phyloP scores from a whole-genome alignment of 805 yeast species.

The Candida hungchunana region DNA sequence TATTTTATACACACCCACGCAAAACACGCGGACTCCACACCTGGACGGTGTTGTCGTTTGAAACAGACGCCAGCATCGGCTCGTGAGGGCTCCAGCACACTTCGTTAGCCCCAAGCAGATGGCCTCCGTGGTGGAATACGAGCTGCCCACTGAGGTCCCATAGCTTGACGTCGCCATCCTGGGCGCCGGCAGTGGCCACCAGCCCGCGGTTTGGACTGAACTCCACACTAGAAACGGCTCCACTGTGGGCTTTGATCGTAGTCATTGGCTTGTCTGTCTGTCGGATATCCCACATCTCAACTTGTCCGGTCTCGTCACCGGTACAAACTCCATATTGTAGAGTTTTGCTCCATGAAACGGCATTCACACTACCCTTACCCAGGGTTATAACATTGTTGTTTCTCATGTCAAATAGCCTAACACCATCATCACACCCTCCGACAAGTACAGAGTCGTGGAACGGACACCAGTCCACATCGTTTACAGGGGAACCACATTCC shows the following conservation, averaged over 20 bases:
- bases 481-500: constrained; percentile 48
- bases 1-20: too few species aligned
- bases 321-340: constrained; percentile 58
- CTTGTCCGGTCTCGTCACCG: constrained; percentile 56
- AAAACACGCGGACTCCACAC: constrained; percentile 86
- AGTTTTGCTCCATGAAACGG: constrained; percentile 55
- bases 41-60: constrained; percentile 85
- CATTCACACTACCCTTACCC: constrained; percentile 41
- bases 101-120: constrained; percentile 82
- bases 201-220: constrained; percentile 68
- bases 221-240: constrained; percentile 56
- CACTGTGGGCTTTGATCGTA: constrained; percentile 39
- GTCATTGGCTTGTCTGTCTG: constrained; percentile 29
- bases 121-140: constrained; percentile 78
- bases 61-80: constrained; percentile 66
- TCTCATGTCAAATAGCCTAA: constrained; percentile 55
- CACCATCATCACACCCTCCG: constrained; percentile 63
- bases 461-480: constrained; percentile 69
- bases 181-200: constrained; percentile 62
- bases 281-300: constrained; percentile 68
- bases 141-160: constrained; percentile 46
- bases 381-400: too few species aligned
- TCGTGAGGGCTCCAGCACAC: constrained; percentile 76
- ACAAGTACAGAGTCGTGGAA: constrained; percentile 58
- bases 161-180: constrained; percentile 57